A percentile compares a stretch with the other conserved stretches of the same genome.
phyloP scores from a whole-genome alignment of 164 flowering plant species.

The Vitis cinerea region DNA sequence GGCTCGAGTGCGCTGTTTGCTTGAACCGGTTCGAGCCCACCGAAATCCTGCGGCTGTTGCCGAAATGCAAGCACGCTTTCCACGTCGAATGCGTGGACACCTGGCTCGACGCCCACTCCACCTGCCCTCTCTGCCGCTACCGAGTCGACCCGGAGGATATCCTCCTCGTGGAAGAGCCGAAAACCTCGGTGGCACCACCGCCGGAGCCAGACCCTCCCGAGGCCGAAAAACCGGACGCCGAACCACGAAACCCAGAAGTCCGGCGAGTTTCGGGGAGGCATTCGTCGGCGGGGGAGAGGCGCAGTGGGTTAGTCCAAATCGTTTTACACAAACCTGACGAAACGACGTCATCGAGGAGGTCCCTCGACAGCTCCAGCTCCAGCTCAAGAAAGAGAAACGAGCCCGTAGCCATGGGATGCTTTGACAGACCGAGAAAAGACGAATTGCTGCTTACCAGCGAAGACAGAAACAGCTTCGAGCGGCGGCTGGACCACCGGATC shows the following conservation, averaged over 20 bases:
- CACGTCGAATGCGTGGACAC: slow-evolving; percentile 95
- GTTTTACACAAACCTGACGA: slow-evolving; percentile 13
- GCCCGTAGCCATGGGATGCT: slow-evolving; percentile 38
- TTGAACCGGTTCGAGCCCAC: slow-evolving; percentile 53
- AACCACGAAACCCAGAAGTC: not conserved
- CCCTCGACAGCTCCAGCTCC: slow-evolving; percentile 32
- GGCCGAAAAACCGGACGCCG: not conserved
- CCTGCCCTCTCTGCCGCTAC: slow-evolving; percentile 93
- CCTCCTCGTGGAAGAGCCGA: slow-evolving; percentile 40
- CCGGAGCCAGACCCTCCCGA: not conserved
- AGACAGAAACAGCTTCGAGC: slow-evolving; percentile 24
- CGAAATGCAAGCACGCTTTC: slow-evolving; percentile 94
- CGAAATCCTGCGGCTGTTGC: slow-evolving; percentile 70
- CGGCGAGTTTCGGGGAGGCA: slow-evolving; percentile 61
- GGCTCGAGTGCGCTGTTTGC: slow-evolving; percentile 95
- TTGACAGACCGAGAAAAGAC: slow-evolving; percentile 59
- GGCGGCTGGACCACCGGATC: slow-evolving; percentile 66
- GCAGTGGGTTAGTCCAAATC: slow-evolving; percentile 24
- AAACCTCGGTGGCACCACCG: not conserved
- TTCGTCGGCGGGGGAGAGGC: slow-evolving; percentile 69
- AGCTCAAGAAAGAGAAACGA: slow-evolving; percentile 9
- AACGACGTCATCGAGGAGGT: slow-evolving; percentile 29
- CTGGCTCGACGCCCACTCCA: slow-evolving; percentile 96
- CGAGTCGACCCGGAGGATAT: slow-evolving; percentile 90
- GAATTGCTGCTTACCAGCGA: slow-evolving; percentile 37